Evolutionary conservation across 139 green algal genomes (phyloP), one percentile per base, ranked within the genome.

Genomic region (Chlamydomonas asymmetrica): DNA sequence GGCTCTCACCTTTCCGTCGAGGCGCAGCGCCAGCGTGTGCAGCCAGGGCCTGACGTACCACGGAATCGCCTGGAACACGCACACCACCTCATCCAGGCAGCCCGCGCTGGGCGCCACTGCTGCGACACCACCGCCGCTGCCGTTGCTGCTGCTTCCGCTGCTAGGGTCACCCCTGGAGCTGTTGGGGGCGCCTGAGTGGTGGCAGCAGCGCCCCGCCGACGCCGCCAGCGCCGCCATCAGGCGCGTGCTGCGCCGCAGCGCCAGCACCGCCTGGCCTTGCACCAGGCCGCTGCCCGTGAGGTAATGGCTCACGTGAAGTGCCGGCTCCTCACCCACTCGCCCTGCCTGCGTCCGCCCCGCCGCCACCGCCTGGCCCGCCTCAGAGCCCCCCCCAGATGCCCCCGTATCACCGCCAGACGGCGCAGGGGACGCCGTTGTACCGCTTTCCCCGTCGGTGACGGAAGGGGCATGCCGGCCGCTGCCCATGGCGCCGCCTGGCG

Each of bases 11-110:
- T 90, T 39, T 4, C 84, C 85, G 54, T 98, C 87, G 16, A 97
- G 63, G 56, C 22, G 23, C 13, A 97, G 38, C 34, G 56, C 8
- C 48, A 97, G 81, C 5, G 86, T 94, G 75, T 94, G 87, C n/a
- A 92, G 34, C 79, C 86, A 92, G 8, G 93, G 50, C 32, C 79
- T 48, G 2, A 97, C 65, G 67, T 88, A 92, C 94, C 94, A 98
- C 1, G 94, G 94, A 41, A 97, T 61, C 31, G 86, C 54, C 63
- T 95, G 91, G 50, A 92, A 74, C 8, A 94, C 41, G 68, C 92
- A 92, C 56, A 95, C 52, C 49, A 77, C 32, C 22, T 41, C 18
- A 27, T 0, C 32, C 22, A 52, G 20, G n/a, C 41, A 50, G 23
- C 48, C 45, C 4, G 43, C 41, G 3, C 4, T 16, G 45, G 27